A percentile compares a stretch with the other conserved stretches of the same genome.
Conservation (phyloP, 139 green algal genomes). For the Picochlorum sp. region DNA sequence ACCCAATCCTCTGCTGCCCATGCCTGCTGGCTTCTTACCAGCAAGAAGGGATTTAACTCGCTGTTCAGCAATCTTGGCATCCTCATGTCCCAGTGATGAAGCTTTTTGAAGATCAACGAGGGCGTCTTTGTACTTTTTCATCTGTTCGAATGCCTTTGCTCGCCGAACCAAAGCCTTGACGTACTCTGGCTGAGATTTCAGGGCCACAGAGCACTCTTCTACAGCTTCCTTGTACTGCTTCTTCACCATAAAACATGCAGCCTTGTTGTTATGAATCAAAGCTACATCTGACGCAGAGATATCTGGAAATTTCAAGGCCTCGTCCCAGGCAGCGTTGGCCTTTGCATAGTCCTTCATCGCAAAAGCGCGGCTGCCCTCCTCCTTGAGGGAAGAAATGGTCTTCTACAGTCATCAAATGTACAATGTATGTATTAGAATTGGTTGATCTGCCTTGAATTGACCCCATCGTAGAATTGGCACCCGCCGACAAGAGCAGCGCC, state of each 20-base stretch:
- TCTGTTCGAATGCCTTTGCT: slow-evolving; percentile 64
- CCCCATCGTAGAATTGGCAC: too few species aligned
- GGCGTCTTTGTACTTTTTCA: slow-evolving; percentile 68
- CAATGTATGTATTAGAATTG: slow-evolving; percentile 15
- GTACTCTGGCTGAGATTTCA: slow-evolving; percentile 46
- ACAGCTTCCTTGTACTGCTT: slow-evolving; percentile 74
- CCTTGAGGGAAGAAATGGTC: slow-evolving; percentile 39
- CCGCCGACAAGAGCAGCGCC: too few species aligned
- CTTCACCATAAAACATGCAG: slow-evolving; percentile 64
- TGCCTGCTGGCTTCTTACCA: slow-evolving; percentile 35
- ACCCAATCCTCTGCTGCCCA: slow-evolving; percentile 19
- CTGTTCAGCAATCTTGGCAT: slow-evolving; percentile 53
- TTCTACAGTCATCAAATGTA: background rate
- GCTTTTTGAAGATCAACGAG: slow-evolving; percentile 57
- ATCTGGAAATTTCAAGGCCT: slow-evolving; percentile 49
- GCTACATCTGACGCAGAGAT: slow-evolving; percentile 40
- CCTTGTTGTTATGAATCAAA: slow-evolving; percentile 69
- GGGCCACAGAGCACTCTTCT: slow-evolving; percentile 61
- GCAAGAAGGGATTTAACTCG: slow-evolving; percentile 52
- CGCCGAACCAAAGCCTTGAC: slow-evolving; percentile 55
- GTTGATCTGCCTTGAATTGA: background rate
- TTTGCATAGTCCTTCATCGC: slow-evolving; percentile 57
- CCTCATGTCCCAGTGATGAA: slow-evolving; percentile 41
- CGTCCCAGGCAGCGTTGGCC: slow-evolving; percentile 62
- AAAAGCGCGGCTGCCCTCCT: slow-evolving; percentile 64